Percentiles rank a stretch among this genome's conserved stretches.
Evolutionary conservation across 78 protist species (phyloP).

Genomic region (Tieghemostelium lacteum): DNA sequence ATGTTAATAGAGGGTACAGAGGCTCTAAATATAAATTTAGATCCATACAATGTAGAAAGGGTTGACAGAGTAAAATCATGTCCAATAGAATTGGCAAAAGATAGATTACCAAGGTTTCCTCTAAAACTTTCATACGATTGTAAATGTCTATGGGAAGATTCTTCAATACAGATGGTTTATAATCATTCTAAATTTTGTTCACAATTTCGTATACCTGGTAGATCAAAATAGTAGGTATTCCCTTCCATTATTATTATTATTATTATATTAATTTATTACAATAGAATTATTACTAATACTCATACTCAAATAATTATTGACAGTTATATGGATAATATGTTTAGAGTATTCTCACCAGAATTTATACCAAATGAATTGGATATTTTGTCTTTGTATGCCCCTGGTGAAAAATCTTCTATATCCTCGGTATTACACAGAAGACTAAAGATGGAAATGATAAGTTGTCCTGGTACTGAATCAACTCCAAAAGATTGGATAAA

Average conservation of each 20-base stretch:
- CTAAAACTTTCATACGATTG: slow-evolving; percentile 44
- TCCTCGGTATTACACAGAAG: slow-evolving; percentile 39
- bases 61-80: slow-evolving; percentile 18
- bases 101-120: slow-evolving; percentile 54
- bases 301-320: neutral
- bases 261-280: too few species aligned
- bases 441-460: slow-evolving; percentile 42
- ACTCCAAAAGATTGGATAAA: slow-evolving; percentile 14
- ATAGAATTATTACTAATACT: neutral
- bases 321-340: slow-evolving; percentile 75
- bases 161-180: slow-evolving; percentile 21
- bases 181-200: slow-evolving; percentile 46
- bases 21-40: slow-evolving; percentile 13
- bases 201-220: slow-evolving; percentile 57
- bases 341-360: slow-evolving; percentile 71
- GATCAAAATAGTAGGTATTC: slow-evolving; percentile 57
- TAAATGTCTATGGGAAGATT: slow-evolving; percentile 76
- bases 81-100: slow-evolving; percentile 47
- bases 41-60: slow-evolving; percentile 24
- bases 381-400: slow-evolving; percentile 72
- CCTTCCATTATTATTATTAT: neutral
- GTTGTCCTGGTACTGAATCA: slow-evolving; percentile 26
- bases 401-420: slow-evolving; percentile 13
- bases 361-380: slow-evolving; percentile 49
- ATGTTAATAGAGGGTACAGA: slow-evolving; percentile 50